Base-by-base conservation (phyloP, 495 filamentous ascomycete species). In the Immersiella caudata region DNA sequence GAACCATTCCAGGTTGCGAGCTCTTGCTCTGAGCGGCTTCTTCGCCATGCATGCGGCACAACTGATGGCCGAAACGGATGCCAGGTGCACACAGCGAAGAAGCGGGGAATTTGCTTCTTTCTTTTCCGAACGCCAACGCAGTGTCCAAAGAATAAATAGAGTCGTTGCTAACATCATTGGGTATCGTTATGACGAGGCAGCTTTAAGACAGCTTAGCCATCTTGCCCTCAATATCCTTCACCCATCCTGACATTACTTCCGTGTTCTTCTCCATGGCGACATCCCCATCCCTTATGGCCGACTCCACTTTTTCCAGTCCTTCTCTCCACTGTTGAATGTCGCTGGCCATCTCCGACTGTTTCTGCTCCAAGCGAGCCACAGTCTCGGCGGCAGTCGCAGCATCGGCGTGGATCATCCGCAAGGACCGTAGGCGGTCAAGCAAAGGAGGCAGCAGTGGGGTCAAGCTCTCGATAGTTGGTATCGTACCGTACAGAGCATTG, bases 321-420 rank as follows among this genome's bases (percentile, higher is more conserved):
- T 93, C 90, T 58, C 87, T 87, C 96, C 96, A 99, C 73, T 88
- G 87, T 76, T 87, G 87, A 49, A 99, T 89, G 74, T 98, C 95
- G 14, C 80, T 79, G 12, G 84, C 87, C 90, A 95, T 94, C 64
- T 94, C 91, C 16, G 85, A 87, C 74, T 98, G 95, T 54, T 87
- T 84, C 71, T 83, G 85, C 78, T 97, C 93, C 14, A 96, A 80
- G 66, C 85, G 87, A 55, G 89, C 86, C 54, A 99, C 80, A 0
- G 84, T 89, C 65, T 93, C 88, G n/a, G 88, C 86, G 6, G 95
- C 94, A n/a, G 87, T 87, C 25, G 90, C 93, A 3, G 96, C 94
- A 69, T 91, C 92, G 0, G 92, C 88, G 71, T 99, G 95, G 36
- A 97, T 89, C 24, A 89, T 86, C 66, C 92, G 85, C 57, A 99